Evolutionary conservation across 768 basidiomycete species (phyloP), one percentile per base, ranked within the genome.

Genomic region (Tulasnella sp.): DNA sequence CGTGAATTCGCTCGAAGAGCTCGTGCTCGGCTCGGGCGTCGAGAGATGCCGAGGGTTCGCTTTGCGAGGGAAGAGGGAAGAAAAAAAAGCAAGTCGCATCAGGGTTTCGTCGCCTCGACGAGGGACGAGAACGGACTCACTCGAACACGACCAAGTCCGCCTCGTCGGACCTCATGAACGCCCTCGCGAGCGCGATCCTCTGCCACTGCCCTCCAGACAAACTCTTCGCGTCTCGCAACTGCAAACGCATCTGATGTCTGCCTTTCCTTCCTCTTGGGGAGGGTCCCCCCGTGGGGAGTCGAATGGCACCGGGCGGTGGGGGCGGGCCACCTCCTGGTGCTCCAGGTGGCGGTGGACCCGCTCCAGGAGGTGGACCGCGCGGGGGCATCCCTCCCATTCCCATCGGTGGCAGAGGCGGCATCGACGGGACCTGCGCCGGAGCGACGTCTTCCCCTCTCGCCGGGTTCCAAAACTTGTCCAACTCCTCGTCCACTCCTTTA

Each of bases 131-230:
- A n/a, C n/a, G n/a, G n/a, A 91, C 91, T 81, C 92, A 92, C 79
- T 95, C 94, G 77, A 95, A 91, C 44, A 95, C 80, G 36, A 95
- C 82, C 16, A 95, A 81, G 80, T 94, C 91, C 87, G 90, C 77
- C 41, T 72, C 59, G 83, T 85, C 66, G 17, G 90, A 90, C 74
- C 92, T 83, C 90, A 94, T 92, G 77, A 95, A 94, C 17, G 92
- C 91, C 63, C 94, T 86, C 62, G 92, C 90, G 63, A 95, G 85
- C 19, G 94, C 92, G 72, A 95, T 86, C 76, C 90, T 83, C 80
- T 93, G 92, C 92, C 92, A 94, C 91, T 93, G 77, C 74, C 70
- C 70, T 26, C 70, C 70, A 29, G 63, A 64, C 63, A 64, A 35
- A 14, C 63, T 39, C 37, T 64, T 64, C 26, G 63, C 63, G 16